These are phyloP conservation scores for Claviceps sp. DNA, from an alignment of 2,329 filamentous ascomycete species.

Conservation along the genomic window DNA sequence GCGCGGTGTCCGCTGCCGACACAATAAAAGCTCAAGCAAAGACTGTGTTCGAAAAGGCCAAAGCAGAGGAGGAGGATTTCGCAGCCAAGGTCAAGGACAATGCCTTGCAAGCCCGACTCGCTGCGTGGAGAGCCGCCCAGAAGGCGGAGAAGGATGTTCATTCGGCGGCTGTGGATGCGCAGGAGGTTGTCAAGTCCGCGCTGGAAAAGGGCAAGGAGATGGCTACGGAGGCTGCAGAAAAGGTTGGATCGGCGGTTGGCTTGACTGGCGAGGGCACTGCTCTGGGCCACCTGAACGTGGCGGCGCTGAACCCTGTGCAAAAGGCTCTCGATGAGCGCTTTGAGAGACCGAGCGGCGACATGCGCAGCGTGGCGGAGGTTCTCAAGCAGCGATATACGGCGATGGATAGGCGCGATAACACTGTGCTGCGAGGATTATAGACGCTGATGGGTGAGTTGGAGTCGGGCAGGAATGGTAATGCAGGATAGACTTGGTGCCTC, in stretches of 20 bases:
- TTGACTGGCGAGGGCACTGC: slow-evolving; percentile 15
- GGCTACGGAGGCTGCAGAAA: slow-evolving; percentile 25
- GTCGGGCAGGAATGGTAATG: neutral
- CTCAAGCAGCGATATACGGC: slow-evolving; percentile 42
- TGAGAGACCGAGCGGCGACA: slow-evolving; percentile 26
- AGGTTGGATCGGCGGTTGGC: slow-evolving; percentile 22
- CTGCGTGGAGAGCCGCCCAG: slow-evolving; percentile 12
- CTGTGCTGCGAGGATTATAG: slow-evolving; percentile 27
- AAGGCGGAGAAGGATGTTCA: slow-evolving; percentile 10
- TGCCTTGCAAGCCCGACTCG: slow-evolving; percentile 15
- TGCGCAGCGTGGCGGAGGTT: slow-evolving; percentile 38
- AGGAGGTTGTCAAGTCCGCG: slow-evolving; percentile 23
- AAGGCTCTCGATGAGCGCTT: slow-evolving; percentile 39
- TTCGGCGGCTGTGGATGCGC: slow-evolving; percentile 21
- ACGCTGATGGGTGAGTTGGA: neutral
- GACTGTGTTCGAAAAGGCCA: slow-evolving; percentile 19
- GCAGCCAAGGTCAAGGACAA: slow-evolving; percentile 15
- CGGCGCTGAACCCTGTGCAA: slow-evolving; percentile 27
- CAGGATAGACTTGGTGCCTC: neutral
- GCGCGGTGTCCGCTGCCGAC: slow-evolving; percentile 11
- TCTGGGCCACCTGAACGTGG: slow-evolving; percentile 4
- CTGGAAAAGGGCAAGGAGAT: slow-evolving; percentile 28
- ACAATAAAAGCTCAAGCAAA: slow-evolving; percentile 22
- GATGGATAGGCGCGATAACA: slow-evolving; percentile 31
- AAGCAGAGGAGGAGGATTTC: slow-evolving; percentile 15